These are phyloP conservation scores for Vanrija sp. DNA, from an alignment of 1,284 basidiomycete species.

Conservation along the genomic window DNA sequence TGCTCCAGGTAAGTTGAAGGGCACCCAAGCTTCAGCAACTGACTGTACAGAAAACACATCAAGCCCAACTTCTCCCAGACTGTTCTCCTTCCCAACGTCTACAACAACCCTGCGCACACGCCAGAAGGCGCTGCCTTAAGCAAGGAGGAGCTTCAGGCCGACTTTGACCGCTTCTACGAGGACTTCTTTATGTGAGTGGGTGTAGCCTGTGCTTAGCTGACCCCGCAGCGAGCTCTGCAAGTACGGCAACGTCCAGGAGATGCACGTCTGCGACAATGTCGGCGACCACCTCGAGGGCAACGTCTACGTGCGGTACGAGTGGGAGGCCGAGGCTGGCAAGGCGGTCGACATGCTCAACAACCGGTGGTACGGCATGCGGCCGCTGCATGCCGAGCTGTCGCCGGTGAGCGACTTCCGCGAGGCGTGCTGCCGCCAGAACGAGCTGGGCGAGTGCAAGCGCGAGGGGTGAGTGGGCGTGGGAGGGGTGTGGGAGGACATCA, in stretches of 20 bases:
- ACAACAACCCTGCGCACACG: conserved; percentile 91
- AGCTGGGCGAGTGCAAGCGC: conserved; percentile 92
- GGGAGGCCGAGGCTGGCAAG: conserved; percentile 93
- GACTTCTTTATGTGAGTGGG: conserved; percentile 69
- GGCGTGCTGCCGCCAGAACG: conserved; percentile 97
- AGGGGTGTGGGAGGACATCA: no score
- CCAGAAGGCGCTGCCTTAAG: conserved; percentile 70
- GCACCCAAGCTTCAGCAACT: neutral
- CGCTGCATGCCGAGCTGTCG: conserved; percentile 95
- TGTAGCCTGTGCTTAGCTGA: neutral
- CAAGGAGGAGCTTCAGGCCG: conserved; percentile 72
- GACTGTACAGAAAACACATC: conserved; percentile 76
- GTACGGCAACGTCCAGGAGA: conserved; percentile 90
- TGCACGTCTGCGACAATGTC: conserved; percentile 99
- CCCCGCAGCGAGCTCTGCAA: conserved; percentile 69
- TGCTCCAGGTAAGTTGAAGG: conserved; percentile 39
- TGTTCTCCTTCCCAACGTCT: conserved; percentile 96
- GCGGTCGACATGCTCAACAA: conserved; percentile 92
- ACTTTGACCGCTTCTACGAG: conserved; percentile 96
- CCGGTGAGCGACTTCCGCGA: conserved; percentile 99
- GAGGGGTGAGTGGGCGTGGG: conserved; percentile 58
- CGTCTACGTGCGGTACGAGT: conserved; percentile 96
- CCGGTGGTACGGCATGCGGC: conserved; percentile 95
- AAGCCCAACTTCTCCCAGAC: conserved; percentile 96
- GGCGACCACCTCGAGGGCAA: conserved; percentile 98